Evolutionary conservation across 2,329 filamentous ascomycete genomes (phyloP).

Genomic region (Aspergillus fijiensis): DNA sequence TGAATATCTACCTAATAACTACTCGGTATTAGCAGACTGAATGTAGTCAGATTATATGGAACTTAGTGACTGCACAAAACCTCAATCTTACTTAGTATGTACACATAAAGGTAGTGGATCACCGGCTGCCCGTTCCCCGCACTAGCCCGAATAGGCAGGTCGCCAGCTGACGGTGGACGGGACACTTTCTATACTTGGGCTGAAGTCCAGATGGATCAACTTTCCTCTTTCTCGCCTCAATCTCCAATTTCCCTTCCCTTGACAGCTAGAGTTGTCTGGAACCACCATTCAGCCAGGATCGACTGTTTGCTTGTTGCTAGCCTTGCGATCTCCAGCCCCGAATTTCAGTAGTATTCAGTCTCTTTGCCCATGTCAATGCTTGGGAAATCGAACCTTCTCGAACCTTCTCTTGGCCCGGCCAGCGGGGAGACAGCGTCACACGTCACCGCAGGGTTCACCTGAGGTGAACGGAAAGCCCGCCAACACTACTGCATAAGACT

Average conservation of each 20-base stretch:
- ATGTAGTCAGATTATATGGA: no score
- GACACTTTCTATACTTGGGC: no score
- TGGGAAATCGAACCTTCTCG: constrained; percentile 34
- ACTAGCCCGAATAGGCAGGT: no score
- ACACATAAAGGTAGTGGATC: no score
- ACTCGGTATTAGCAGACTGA: no score
- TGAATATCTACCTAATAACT: no score
- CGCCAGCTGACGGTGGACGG: no score
- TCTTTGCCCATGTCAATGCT: background rate
- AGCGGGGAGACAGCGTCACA: constrained; percentile 29
- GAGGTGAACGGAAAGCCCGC: constrained; percentile 8
- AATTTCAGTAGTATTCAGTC: background rate
- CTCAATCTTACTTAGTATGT: no score
- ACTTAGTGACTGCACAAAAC: no score
- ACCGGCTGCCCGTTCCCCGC: no score
- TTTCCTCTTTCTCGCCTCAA: background rate
- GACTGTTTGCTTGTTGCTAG: background rate
- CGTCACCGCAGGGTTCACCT: constrained; percentile 29
- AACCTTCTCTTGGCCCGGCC: constrained; percentile 33
- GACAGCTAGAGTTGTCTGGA: background rate
- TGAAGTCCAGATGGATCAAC: no score
- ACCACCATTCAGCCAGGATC: background rate
- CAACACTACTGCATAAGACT: background rate
- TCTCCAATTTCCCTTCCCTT: background rate
- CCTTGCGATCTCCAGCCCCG: background rate